Percentiles rank a stretch among this genome's conserved stretches.
Conservation (phyloP, 257 asterid species). For the Gentiana straminea region DNA sequence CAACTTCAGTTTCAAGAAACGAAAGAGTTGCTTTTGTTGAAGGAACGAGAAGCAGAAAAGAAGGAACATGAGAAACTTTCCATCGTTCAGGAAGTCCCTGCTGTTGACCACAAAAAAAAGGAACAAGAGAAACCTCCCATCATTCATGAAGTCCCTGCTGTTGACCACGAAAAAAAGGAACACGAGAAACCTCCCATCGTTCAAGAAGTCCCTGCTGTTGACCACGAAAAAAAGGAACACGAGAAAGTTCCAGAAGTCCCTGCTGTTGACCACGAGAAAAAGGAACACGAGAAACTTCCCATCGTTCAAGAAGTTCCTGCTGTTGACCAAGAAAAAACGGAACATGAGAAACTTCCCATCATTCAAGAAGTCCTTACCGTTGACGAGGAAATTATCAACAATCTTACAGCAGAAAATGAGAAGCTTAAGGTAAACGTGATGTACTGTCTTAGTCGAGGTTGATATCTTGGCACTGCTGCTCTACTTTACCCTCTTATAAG, state of each 20-base stretch:
- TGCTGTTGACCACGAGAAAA: constrained; percentile 31
- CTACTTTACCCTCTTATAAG: no score
- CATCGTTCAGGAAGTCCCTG: neutral
- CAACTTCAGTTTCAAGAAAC: constrained; percentile 41
- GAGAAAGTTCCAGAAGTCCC: constrained; percentile 20
- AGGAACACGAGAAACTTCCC: constrained; percentile 19
- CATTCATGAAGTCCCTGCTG: neutral
- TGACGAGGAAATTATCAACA: constrained; percentile 27
- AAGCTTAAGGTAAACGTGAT: constrained; percentile 48
- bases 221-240: constrained; percentile 12
- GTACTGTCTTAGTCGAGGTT: neutral
- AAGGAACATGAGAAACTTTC: constrained; percentile 20
- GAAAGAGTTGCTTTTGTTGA: constrained; percentile 30
- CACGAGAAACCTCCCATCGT: constrained; percentile 16
- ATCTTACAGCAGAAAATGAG: constrained; percentile 65
- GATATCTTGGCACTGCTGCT: no score
- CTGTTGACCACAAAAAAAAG: constrained; percentile 8
- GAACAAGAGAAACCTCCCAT: constrained; percentile 17
- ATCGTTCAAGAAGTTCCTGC: neutral
- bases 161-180: constrained; percentile 12
- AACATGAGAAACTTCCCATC: constrained; percentile 17
- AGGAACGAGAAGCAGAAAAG: constrained; percentile 33
- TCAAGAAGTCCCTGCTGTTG: neutral
- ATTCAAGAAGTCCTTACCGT: neutral
- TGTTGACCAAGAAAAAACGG: constrained; percentile 19